Percentiles rank a stretch among this genome's conserved stretches.
phyloP scores from a whole-genome alignment of 768 basidiomycete genomes.

The Boletus pseudopeckii region DNA sequence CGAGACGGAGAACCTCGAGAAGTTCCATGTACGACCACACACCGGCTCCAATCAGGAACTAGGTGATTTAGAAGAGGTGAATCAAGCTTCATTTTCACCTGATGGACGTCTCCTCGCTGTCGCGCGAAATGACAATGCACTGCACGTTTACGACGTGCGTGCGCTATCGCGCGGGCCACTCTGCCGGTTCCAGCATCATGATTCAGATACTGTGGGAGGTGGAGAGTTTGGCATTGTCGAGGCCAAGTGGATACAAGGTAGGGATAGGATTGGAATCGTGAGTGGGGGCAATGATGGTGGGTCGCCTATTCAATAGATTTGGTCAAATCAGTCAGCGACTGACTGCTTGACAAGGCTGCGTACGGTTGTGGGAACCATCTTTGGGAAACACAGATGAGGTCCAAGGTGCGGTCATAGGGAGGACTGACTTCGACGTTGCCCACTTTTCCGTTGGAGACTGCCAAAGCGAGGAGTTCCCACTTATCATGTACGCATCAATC shows the following conservation, averaged over 20 bases:
- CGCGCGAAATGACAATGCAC: slow-evolving; percentile 54
- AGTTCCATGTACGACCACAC: slow-evolving; percentile 25
- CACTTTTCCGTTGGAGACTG: slow-evolving; percentile 58
- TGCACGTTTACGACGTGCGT: slow-evolving; percentile 63
- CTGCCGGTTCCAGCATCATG: slow-evolving; percentile 48
- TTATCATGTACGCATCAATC: slow-evolving; percentile 54
- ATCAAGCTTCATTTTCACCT: slow-evolving; percentile 50
- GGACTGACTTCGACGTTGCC: slow-evolving; percentile 54
- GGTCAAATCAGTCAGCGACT: neutral
- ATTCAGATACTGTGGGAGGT: slow-evolving; percentile 29
- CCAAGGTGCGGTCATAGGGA: slow-evolving; percentile 51
- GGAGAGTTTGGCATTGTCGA: slow-evolving; percentile 47
- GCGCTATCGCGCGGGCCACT: slow-evolving; percentile 45
- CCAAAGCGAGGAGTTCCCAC: slow-evolving; percentile 46
- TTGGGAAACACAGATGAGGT: slow-evolving; percentile 33
- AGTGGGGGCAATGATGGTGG: slow-evolving; percentile 66
- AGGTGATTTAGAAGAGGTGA: slow-evolving; percentile 42
- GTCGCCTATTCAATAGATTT: slow-evolving; percentile 10
- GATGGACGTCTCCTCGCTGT: slow-evolving; percentile 60
- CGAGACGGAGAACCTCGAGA: slow-evolving; percentile 33
- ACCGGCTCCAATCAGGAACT: neutral
- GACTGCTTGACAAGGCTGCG: slow-evolving; percentile 47
- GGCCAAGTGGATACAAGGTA: slow-evolving; percentile 50
- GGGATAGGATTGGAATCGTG: slow-evolving; percentile 45
- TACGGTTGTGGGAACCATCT: slow-evolving; percentile 63